phyloP scores from a whole-genome alignment of 805 yeast species.

The Suhomyces emberorum region DNA sequence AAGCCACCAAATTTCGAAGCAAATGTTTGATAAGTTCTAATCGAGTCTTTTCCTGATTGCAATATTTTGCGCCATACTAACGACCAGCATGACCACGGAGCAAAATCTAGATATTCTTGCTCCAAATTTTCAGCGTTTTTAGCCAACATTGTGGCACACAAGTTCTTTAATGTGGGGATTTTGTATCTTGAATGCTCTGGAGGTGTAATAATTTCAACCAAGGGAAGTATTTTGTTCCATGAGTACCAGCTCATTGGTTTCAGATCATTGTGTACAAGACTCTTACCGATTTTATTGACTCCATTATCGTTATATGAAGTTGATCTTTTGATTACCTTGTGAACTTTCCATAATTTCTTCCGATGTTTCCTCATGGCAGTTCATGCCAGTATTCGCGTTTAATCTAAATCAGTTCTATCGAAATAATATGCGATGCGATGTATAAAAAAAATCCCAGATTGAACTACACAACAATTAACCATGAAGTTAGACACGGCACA shows the following conservation, averaged over 20 bases:
- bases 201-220: too few species aligned
- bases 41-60: constrained; percentile 25
- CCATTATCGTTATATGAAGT: too few species aligned
- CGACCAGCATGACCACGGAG: constrained; percentile 28
- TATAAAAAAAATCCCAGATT: constrained; percentile 1
- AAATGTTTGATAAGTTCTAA: constrained; percentile 27
- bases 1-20: constrained; percentile 17
- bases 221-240: constrained; percentile 14
- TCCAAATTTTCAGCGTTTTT: constrained; percentile 22
- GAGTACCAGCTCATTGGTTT: constrained; percentile 2
- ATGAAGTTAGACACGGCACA: constrained; percentile 94
- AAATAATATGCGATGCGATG: constrained; percentile 5
- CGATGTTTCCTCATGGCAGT: too few species aligned
- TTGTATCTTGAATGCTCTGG: background rate
- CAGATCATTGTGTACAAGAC: background rate
- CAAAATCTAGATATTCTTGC: constrained; percentile 16
- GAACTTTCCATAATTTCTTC: too few species aligned
- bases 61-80: constrained; percentile 32
- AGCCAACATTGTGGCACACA: constrained; percentile 31
- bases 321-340: too few species aligned
- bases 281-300: too few species aligned
- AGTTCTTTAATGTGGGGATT: constrained; percentile 13
- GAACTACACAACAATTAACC: constrained; percentile 8
- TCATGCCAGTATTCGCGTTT: too few species aligned
- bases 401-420: too few species aligned